phyloP scores from a whole-genome alignment of 2,329 filamentous ascomycete species.

The Botryotinia calthae region DNA sequence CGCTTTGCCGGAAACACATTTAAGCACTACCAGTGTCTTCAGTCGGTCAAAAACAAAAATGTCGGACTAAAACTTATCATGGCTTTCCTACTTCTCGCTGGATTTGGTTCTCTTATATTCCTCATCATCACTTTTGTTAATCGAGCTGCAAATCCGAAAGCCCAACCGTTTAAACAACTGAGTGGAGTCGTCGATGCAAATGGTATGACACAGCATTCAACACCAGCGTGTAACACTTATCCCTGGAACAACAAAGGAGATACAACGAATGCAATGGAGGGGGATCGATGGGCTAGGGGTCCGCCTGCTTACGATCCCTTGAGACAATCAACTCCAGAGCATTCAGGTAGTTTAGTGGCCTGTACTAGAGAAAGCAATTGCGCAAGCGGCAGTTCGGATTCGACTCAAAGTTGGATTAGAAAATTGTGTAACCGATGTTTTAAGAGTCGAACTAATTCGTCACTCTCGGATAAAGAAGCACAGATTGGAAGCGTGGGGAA shows the following conservation, averaged over 20 bases:
- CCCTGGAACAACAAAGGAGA: background rate
- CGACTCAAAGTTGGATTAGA: background rate
- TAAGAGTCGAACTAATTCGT: background rate
- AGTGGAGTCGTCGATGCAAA: background rate
- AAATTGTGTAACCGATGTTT: conserved; percentile 4
- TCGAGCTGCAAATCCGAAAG: conserved; percentile 1
- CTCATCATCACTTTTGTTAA: conserved; percentile 12
- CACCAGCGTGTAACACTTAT: background rate
- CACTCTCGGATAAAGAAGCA: background rate
- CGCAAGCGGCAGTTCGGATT: background rate
- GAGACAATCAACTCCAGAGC: background rate
- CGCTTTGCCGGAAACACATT: background rate
- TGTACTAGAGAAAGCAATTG: background rate
- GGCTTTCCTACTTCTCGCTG: conserved; percentile 6
- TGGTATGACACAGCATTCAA: background rate
- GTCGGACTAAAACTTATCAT: conserved; percentile 15
- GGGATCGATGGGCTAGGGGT: background rate
- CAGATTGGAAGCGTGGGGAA: background rate
- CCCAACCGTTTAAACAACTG: background rate
- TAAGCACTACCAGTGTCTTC: conserved; percentile 7
- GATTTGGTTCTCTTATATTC: conserved; percentile 9
- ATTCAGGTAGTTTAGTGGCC: background rate
- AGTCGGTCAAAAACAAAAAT: conserved; percentile 3
- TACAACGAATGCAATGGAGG: background rate
- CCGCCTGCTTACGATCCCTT: background rate